A percentile compares a stretch with the other conserved stretches of the same genome.
phyloP scores from a whole-genome alignment of 176 grass and related monocot species.

The Tuctoria greenei region DNA sequence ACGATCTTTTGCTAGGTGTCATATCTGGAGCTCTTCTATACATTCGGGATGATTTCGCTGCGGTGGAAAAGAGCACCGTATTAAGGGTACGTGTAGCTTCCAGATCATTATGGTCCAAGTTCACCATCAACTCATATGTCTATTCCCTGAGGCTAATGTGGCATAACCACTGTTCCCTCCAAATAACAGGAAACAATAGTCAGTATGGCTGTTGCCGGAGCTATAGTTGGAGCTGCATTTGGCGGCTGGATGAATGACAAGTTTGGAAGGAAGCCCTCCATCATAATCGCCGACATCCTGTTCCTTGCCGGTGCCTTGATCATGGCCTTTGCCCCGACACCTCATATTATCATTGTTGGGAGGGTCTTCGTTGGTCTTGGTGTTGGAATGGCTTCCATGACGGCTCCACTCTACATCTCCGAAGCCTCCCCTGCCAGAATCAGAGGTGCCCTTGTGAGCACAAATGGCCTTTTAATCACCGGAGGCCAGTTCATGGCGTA shows the following conservation, averaged over 20 bases:
- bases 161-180: not conserved
- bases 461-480: constrained; percentile 88
- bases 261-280: constrained; percentile 79
- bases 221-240: constrained; percentile 84
- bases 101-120: not conserved
- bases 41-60: constrained; percentile 78
- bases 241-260: constrained; percentile 96
- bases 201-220: constrained; percentile 96
- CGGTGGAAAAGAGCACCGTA: constrained; percentile 66
- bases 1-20: constrained; percentile 56
- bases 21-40: constrained; percentile 97
- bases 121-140: not conserved
- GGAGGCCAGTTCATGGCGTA: constrained; percentile 93
- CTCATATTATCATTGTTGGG: constrained; percentile 82
- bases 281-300: constrained; percentile 73
- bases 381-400: constrained; percentile 98
- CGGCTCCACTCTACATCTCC: constrained; percentile 91
- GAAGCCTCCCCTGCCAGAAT: constrained; percentile 96
- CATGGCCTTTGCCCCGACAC: constrained; percentile 75
- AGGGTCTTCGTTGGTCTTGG: constrained; percentile 91
- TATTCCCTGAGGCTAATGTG: not conserved
- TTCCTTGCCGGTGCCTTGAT: constrained; percentile 71
- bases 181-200: constrained; percentile 85
- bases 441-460: constrained; percentile 87
- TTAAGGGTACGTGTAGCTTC: constrained; percentile 48